A percentile compares a stretch with the other conserved stretches of the same genome.
Conservation (phyloP, 2,329 filamentous ascomycete species). For the Diaporthe destruens region DNA sequence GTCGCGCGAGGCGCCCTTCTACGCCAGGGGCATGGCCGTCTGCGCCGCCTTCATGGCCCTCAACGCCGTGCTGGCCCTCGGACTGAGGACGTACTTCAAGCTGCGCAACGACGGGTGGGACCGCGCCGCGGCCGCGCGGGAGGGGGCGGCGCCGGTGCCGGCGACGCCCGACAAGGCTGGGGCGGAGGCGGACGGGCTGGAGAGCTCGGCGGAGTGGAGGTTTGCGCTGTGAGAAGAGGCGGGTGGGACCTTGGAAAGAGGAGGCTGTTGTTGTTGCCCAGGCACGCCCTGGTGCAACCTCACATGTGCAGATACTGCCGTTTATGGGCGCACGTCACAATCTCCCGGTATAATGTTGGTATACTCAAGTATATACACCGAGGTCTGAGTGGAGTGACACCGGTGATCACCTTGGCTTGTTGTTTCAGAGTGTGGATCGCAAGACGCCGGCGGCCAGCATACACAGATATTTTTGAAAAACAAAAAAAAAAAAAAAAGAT, state of each 20-base stretch:
- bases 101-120: constrained; percentile 52
- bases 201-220: constrained; percentile 38
- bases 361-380: neutral
- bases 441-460: neutral
- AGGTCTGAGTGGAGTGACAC: neutral
- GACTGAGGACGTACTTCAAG: constrained; percentile 50
- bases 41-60: constrained; percentile 58
- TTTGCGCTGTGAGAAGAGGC: constrained; percentile 18
- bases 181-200: neutral
- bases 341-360: neutral
- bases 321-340: neutral
- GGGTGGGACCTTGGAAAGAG: no score
- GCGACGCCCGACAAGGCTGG: neutral
- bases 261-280: neutral
- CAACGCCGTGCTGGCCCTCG: constrained; percentile 53
- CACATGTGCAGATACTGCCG: no score
- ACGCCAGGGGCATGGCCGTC: constrained; percentile 54
- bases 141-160: no score
- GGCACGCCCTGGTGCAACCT: neutral
- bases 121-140: constrained; percentile 46
- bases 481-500: no score
- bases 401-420: neutral
- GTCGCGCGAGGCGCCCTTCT: constrained; percentile 52
- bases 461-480: neutral
- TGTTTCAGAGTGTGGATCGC: neutral